Evolutionary conservation across 805 yeast species (phyloP), one percentile per base, ranked within the genome.

Genomic region (Maudiozyma saulgeensis): DNA sequence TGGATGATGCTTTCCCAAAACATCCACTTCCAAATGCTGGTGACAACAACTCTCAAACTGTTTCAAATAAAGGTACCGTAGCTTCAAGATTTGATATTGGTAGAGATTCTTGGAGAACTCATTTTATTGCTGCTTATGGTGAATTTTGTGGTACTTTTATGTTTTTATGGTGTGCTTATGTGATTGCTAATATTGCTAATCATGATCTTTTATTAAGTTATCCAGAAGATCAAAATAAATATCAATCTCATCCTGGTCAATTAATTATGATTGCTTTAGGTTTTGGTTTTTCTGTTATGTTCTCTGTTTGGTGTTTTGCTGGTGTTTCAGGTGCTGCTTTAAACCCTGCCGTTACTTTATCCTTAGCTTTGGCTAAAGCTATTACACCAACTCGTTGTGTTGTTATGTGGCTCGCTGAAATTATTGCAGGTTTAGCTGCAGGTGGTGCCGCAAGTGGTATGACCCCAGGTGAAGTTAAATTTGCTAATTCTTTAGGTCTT

Each of bases 361-460:
- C 89, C 28, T 71, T 87, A 62, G 76, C 80, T n/a, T 69, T 84
- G 42, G 82, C 86, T 19, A 77, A 85, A 54, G 91, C 87, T 49
- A 75, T 84, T 52, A 77, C 87, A 41, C 87, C 89, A 49, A 52
- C 83, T 32, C 79, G 93, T 67, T 90, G 84, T 56, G 66, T 72
- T 21, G 64, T 84, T 49, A 79, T 83, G 81, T 68, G 78, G 68
- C 43, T 82, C 48, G 57, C 90, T 40, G 95, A 87, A 71, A 64
- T 87, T 61, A 68, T 86, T 64, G 95, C 85, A 47, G 95, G 95
- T 68, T 83, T 87, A 82, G 88, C 88, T 60, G 96, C 96, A 49
- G 95, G 91, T 49, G 95, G 87, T 67, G 91, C 88, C 43, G 95
- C 88, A 45, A 70, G 78, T 54, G 93, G 87, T 42, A 78, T 87